Evolutionary conservation across 345 rosid genomes (phyloP), one percentile per base, ranked within the genome.

Genomic region (Eutrema japonicum): DNA sequence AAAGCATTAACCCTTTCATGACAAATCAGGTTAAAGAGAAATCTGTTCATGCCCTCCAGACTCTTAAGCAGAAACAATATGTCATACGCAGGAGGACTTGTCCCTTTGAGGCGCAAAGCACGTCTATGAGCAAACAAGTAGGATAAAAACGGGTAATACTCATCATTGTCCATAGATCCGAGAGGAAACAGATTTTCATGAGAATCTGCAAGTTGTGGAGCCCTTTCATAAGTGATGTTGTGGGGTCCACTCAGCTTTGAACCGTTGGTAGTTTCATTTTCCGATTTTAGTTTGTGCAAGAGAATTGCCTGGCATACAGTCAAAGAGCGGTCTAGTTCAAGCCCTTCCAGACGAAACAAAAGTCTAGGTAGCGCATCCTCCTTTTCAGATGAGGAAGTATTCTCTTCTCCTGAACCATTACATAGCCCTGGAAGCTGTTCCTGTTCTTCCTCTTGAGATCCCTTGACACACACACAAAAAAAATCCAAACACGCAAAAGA

Each of bases 241-340:
- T 86, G 84, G 26, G 81, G 74, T 77, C 80, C 90, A 80, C 80
- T 84, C 88, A 89, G 54, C 73, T 82, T 88, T 12, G 83, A 52
- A 53, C 84, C 76, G 6, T 74, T 52, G 61, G 78, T 71, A n/a
- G 77, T 71, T 70, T 88, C 96, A 55, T 36, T 74, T 62, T 82
- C 89, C 54, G 85, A 81, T 79, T 80, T 86, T 27, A 91, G 69
- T 77, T 79, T 81, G 71, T 85, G 92, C 70, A 80, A 90, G 76
- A 94, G 85, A 73, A 94, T 79, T 60, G 89, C 93, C 78, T 94
- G 98, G 80, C 87, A 94, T 22, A 94, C 58, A 11, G 96, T 83
- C 78, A 80, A 66, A 27, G 81, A 83, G 29, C 59, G 81, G 65
- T 88, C 85, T 59, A 94, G 73, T 71, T 79, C 82, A 76, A 78